Evolutionary conservation across 1,284 basidiomycete species (phyloP).

Genomic region (Ceratobasidium sp.): DNA sequence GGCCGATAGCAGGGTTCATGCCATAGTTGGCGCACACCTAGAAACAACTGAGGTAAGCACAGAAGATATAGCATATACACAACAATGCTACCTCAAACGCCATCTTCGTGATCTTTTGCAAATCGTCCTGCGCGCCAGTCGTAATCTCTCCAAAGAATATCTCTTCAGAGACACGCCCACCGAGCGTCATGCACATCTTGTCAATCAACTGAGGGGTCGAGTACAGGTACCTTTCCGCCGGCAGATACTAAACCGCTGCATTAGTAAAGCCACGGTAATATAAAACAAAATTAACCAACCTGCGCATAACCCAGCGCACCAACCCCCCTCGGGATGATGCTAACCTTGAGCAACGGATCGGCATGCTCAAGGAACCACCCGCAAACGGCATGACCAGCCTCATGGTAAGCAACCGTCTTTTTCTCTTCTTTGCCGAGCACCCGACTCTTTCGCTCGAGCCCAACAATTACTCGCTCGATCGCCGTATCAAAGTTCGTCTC

Average conservation of each 20-base stretch:
- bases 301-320: constrained; percentile 97
- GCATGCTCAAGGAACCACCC: constrained; percentile 99
- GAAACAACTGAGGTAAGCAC: not conserved
- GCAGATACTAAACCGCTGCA: constrained; percentile 72
- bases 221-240: constrained; percentile 94
- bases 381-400: constrained; percentile 97
- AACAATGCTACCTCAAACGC: constrained; percentile 82
- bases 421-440: constrained; percentile 96
- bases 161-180: constrained; percentile 97
- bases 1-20: constrained; percentile 94
- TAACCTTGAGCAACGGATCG: constrained; percentile 96
- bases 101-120: constrained; percentile 98
- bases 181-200: constrained; percentile 99
- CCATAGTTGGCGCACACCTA: constrained; percentile 85
- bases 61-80: constrained; percentile 42
- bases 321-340: constrained; percentile 96
- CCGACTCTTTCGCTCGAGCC: constrained; percentile 93
- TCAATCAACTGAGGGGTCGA: constrained; percentile 95
- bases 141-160: constrained; percentile 99
- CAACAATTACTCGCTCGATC: constrained; percentile 97
- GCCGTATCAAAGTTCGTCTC: constrained; percentile 95
- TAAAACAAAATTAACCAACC: constrained; percentile 56
- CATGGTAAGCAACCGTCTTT: constrained; percentile 98
- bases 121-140: constrained; percentile 95
- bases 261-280: not conserved